A percentile compares a stretch with the other conserved stretches of the same genome.
Evolutionary conservation across 2,329 filamentous ascomycete genomes (phyloP).

Genomic region (Curvularia verruculosa): DNA sequence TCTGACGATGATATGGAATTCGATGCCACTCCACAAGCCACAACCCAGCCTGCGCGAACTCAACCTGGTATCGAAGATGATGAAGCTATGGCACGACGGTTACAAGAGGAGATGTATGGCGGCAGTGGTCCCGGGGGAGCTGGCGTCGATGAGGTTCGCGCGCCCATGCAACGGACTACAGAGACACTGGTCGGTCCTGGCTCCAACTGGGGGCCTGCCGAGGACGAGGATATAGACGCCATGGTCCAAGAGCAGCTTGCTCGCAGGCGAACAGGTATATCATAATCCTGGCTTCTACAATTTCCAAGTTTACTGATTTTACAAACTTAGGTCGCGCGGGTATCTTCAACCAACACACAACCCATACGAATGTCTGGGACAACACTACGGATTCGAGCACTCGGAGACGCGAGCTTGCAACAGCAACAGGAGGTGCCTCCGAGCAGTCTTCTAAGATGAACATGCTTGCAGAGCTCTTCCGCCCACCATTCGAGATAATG

Average conservation of each 20-base stretch:
- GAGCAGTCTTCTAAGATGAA: conserved; percentile 72
- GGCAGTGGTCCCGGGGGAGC: conserved; percentile 49
- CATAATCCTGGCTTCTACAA: conserved; percentile 21
- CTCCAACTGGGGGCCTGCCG: conserved; percentile 57
- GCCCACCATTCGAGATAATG: conserved; percentile 91
- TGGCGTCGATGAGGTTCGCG: conserved; percentile 70
- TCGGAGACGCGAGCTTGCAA: conserved; percentile 61
- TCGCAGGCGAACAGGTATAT: conserved; percentile 51
- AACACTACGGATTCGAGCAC: conserved; percentile 56
- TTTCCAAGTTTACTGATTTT: conserved; percentile 35
- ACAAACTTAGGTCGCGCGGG: conserved; percentile 54
- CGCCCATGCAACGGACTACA: conserved; percentile 87
- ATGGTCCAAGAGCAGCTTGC: conserved; percentile 69
- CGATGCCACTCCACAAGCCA: conserved; percentile 46
- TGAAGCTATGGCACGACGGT: conserved; percentile 84
- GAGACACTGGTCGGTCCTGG: conserved; percentile 86
- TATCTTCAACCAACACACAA: conserved; percentile 71
- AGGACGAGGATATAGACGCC: conserved; percentile 61
- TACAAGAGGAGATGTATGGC: conserved; percentile 91
- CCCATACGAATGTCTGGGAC: conserved; percentile 64
- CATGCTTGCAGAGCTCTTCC: conserved; percentile 87
- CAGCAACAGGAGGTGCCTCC: conserved; percentile 69
- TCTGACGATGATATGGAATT: conserved; percentile 72
- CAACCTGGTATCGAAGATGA: conserved; percentile 74
- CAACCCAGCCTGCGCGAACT: conserved; percentile 28